A percentile compares a stretch with the other conserved stretches of the same genome.
phyloP scores from a whole-genome alignment of 2,329 filamentous ascomycete genomes.

The Beauveria bassiana region DNA sequence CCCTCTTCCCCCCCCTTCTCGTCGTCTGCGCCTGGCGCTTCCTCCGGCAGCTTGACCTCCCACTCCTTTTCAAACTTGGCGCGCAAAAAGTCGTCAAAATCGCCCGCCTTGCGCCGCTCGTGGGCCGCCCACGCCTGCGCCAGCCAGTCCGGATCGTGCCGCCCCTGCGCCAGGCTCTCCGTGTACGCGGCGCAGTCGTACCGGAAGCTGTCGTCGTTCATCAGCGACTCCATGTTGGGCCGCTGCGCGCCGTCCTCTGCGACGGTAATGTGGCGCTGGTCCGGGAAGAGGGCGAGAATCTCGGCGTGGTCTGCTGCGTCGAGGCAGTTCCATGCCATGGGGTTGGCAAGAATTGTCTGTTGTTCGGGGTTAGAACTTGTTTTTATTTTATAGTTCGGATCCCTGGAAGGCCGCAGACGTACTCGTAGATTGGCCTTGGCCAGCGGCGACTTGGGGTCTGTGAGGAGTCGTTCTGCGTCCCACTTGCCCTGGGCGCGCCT shows the following conservation, averaged over 20 bases:
- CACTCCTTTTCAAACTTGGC: conserved; percentile 41
- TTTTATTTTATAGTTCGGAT: neutral
- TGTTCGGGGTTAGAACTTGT: neutral
- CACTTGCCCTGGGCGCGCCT: conserved; percentile 20
- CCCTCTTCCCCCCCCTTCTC: neutral
- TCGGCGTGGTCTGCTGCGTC: conserved; percentile 25
- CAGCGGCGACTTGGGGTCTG: conserved; percentile 30
- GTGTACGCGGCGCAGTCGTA: conserved; percentile 38
- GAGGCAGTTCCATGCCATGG: conserved; percentile 31
- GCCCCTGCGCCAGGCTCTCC: conserved; percentile 38
- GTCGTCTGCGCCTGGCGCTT: neutral
- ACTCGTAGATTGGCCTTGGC: conserved; percentile 31
- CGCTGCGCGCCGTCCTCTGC: conserved; percentile 22
- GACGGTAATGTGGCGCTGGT: conserved; percentile 29
- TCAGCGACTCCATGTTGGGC: conserved; percentile 34
- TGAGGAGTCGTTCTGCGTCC: conserved; percentile 28
- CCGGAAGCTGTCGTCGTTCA: conserved; percentile 41
- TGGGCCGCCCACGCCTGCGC: conserved; percentile 44
- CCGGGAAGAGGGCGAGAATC: conserved; percentile 32
- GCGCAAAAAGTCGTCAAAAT: conserved; percentile 41
- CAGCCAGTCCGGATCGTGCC: conserved; percentile 47
- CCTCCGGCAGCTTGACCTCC: conserved; percentile 30
- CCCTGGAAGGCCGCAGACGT: neutral
- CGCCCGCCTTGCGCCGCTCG: conserved; percentile 37
- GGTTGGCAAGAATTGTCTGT: conserved; percentile 30